Conservation (phyloP, 176 grass and related monocot genomes). For the Eleusine indica region DNA sequence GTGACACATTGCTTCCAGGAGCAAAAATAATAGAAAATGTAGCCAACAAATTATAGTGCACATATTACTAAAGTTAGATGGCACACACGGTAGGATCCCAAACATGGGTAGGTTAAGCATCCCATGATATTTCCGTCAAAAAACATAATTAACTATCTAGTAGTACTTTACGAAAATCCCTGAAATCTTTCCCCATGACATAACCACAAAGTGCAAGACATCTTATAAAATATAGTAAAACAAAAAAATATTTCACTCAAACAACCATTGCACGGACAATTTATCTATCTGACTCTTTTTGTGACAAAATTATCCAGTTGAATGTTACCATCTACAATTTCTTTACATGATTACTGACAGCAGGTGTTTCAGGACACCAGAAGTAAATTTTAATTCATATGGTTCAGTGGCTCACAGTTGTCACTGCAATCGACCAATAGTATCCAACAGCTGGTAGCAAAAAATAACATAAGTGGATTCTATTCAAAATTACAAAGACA, state of each 20-base stretch:
- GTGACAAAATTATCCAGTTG: not conserved
- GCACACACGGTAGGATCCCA: not conserved
- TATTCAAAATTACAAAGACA: not conserved
- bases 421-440: not conserved
- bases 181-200: constrained; percentile 23
- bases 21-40: not conserved
- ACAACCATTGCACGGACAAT: not conserved
- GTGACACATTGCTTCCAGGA: not conserved
- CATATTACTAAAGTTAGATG: not conserved
- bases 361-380: too few relatives aligned
- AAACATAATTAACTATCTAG: not conserved
- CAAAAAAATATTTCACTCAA: not conserved
- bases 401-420: not conserved
- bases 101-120: not conserved
- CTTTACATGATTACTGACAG: not conserved
- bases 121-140: not conserved
- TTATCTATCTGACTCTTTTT: not conserved
- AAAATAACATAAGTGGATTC: not conserved
- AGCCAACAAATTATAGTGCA: not conserved
- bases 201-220: not conserved
- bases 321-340: constrained; percentile 1
- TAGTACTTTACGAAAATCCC: not conserved
- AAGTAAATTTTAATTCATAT: not conserved
- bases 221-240: not conserved
- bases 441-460: not conserved